A percentile compares a stretch with the other conserved stretches of the same genome.
phyloP scores from a whole-genome alignment of 2,329 filamentous ascomycete genomes.

The Colletotrichum zoysiae region DNA sequence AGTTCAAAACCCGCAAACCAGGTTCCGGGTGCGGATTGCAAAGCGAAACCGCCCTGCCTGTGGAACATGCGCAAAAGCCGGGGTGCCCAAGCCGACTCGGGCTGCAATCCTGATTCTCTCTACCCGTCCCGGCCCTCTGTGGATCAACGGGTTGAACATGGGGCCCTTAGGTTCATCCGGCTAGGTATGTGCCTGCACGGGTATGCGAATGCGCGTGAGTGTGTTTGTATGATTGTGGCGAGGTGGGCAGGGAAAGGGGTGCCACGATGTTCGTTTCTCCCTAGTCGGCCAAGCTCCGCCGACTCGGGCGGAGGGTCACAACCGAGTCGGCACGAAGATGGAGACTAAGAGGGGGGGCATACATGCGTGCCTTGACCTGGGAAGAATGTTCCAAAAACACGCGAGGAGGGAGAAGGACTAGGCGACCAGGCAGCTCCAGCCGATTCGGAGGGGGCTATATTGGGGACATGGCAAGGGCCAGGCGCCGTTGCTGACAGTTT shows the following conservation, averaged over 20 bases:
- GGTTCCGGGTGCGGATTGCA: too few relatives aligned
- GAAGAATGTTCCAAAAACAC: background rate
- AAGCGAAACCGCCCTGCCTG: background rate
- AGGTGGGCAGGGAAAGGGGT: background rate
- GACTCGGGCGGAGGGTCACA: background rate
- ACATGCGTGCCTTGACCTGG: background rate
- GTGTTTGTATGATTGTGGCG: background rate
- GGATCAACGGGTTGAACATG: conserved; percentile 6
- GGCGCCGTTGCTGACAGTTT: background rate
- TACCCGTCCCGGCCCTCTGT: background rate
- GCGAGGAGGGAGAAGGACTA: background rate
- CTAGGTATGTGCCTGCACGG: background rate
- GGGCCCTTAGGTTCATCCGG: background rate
- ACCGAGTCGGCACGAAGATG: background rate
- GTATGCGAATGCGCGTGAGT: background rate
- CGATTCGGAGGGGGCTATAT: background rate
- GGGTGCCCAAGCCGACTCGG: background rate
- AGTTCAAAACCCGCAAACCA: background rate
- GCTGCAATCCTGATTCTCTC: background rate
- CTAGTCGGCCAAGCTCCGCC: background rate
- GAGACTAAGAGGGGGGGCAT: background rate
- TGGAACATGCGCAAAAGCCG: background rate
- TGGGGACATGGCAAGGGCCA: background rate
- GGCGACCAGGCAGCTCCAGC: background rate
- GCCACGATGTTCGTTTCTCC: conserved; percentile 2